These are phyloP conservation scores for Geotrichum carabidarum DNA, from an alignment of 1,139 yeast species.

Conservation along the genomic window DNA sequence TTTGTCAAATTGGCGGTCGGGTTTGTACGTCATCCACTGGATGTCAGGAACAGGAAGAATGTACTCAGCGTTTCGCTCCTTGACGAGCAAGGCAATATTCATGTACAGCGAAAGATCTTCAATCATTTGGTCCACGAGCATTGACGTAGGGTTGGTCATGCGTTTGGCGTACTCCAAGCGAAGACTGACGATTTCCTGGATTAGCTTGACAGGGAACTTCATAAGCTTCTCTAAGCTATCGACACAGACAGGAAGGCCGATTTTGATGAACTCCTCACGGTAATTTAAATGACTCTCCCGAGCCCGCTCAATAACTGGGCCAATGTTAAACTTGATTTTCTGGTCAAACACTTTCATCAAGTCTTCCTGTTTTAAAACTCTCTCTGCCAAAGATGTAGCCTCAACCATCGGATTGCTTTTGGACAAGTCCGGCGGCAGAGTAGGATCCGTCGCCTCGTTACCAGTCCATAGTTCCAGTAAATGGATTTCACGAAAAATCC, in stretches of 20 bases:
- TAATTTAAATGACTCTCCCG: slow-evolving; percentile 64
- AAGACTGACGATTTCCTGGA: slow-evolving; percentile 72
- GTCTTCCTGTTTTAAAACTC: slow-evolving; percentile 75
- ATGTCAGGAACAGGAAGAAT: slow-evolving; percentile 55
- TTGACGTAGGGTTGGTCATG: slow-evolving; percentile 79
- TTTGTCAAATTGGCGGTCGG: slow-evolving; percentile 66
- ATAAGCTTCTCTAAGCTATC: slow-evolving; percentile 64
- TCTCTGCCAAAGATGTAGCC: slow-evolving; percentile 65
- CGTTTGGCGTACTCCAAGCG: slow-evolving; percentile 75
- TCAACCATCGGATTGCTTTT: slow-evolving; percentile 15
- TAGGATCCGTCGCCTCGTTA: slow-evolving; percentile 64
- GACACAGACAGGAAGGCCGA: slow-evolving; percentile 73
- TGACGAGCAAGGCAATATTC: slow-evolving; percentile 68
- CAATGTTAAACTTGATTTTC: slow-evolving; percentile 54
- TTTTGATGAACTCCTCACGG: slow-evolving; percentile 56
- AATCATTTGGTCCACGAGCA: slow-evolving; percentile 93
- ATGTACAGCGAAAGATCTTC: slow-evolving; percentile 79
- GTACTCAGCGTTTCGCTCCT: slow-evolving; percentile 60
- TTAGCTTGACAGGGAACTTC: slow-evolving; percentile 70
- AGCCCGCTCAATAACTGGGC: slow-evolving; percentile 74
- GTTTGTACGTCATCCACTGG: slow-evolving; percentile 70
- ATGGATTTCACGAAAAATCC: slow-evolving; percentile 56
- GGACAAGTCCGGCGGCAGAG: slow-evolving; percentile 34
- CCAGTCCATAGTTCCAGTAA: slow-evolving; percentile 70
- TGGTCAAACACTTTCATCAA: slow-evolving; percentile 57